These are phyloP conservation scores for Mucuna pruriens DNA, from an alignment of 306 rosid genomes.

Conservation along the genomic window DNA sequence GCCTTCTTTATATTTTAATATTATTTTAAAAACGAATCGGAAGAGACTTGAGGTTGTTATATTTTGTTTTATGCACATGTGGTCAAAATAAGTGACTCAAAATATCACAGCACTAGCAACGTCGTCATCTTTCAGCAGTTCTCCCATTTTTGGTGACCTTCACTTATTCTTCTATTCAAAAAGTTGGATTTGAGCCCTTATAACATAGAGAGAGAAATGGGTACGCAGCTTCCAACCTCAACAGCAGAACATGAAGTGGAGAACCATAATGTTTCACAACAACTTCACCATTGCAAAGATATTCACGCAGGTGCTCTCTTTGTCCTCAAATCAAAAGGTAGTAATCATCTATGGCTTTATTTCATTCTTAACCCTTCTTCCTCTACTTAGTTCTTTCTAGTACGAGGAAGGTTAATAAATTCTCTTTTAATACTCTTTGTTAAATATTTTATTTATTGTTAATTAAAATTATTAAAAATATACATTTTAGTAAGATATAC, in stretches of 20 bases:
- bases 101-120: too few species aligned
- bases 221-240: neutral
- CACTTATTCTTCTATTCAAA: neutral
- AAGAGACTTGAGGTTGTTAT: too few species aligned
- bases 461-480: too few species aligned
- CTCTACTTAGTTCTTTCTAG: neutral
- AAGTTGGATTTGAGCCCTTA: neutral
- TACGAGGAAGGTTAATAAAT: too few species aligned
- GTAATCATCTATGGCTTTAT: neutral
- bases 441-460: too few species aligned
- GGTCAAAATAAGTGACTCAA: too few species aligned
- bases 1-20: too few species aligned
- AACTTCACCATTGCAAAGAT: neutral
- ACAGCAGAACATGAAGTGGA: neutral
- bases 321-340: constrained; percentile 7
- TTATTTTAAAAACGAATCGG: too few species aligned
- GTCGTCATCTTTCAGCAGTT: neutral
- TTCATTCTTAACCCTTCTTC: neutral
- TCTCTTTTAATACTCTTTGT: too few species aligned
- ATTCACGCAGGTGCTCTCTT: neutral
- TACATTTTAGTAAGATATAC: too few species aligned
- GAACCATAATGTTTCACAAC: neutral
- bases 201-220: neutral
- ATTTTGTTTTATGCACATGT: too few species aligned
- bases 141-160: neutral